Percentiles rank a stretch among this genome's conserved stretches.
These are phyloP conservation scores for Podospora bellae-mahoneyi DNA, from an alignment of 495 filamentous ascomycete species.

Conservation along the genomic window DNA sequence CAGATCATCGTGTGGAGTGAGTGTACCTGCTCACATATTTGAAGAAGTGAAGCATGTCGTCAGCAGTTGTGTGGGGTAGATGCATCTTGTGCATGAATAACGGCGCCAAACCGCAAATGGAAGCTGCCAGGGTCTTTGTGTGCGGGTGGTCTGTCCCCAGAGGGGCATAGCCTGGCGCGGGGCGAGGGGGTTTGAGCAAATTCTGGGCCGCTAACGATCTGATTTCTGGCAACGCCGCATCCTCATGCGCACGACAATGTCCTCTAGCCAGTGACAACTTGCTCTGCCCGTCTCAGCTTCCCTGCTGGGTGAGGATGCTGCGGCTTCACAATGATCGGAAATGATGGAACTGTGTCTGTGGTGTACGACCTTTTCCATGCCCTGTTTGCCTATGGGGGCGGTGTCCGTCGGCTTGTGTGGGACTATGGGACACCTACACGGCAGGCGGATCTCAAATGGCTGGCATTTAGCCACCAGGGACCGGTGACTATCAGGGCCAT, in stretches of 20 bases:
- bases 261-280: conserved; percentile 30
- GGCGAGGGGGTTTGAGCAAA: conserved; percentile 50
- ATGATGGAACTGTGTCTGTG: background rate
- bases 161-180: conserved; percentile 13
- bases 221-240: conserved; percentile 3
- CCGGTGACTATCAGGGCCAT: background rate
- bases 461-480: conserved; percentile 8
- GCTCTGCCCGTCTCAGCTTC: conserved; percentile 20
- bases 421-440: too few species aligned
- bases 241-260: background rate
- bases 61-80: background rate
- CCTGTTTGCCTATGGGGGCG: background rate
- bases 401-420: background rate
- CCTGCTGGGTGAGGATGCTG: background rate
- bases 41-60: background rate
- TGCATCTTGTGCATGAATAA: background rate
- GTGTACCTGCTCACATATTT: too few species aligned
- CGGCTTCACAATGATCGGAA: background rate
- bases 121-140: conserved; percentile 10
- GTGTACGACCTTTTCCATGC: too few species aligned
- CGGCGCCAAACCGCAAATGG: conserved; percentile 12
- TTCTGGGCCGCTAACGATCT: conserved; percentile 37
- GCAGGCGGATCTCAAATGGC: background rate
- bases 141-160: conserved; percentile 17
- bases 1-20: too few species aligned